A percentile compares a stretch with the other conserved stretches of the same genome.
These are phyloP conservation scores for Erodium maritimum DNA, from an alignment of 345 rosid genomes.

Conservation along the genomic window DNA sequence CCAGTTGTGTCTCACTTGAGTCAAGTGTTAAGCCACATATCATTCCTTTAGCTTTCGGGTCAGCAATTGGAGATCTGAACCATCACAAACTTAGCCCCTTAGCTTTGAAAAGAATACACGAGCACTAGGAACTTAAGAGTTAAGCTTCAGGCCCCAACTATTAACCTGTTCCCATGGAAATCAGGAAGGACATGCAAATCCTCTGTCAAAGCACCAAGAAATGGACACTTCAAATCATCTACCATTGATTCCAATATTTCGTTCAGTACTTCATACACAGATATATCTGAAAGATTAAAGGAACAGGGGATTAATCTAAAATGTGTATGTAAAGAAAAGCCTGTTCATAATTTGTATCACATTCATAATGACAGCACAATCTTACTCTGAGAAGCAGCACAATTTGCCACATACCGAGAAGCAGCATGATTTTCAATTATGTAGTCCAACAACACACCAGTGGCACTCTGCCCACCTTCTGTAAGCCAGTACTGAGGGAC, in stretches of 20 bases:
- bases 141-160: not conserved
- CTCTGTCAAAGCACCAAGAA: constrained; percentile 75
- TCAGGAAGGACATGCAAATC: constrained; percentile 73
- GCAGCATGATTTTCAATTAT: constrained; percentile 80
- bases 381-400: constrained; percentile 81
- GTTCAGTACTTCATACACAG: constrained; percentile 66
- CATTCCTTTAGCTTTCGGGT: constrained; percentile 78
- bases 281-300: constrained; percentile 42
- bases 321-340: not conserved
- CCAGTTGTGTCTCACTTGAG: constrained; percentile 70
- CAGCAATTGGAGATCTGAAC: constrained; percentile 84
- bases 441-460: constrained; percentile 85
- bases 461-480: constrained; percentile 98
- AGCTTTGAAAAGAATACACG: too few relatives aligned
- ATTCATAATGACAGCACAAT: not conserved
- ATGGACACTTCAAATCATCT: constrained; percentile 48
- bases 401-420: constrained; percentile 77
- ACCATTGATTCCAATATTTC: constrained; percentile 41
- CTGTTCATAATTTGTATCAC: too few relatives aligned
- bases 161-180: constrained; percentile 89
- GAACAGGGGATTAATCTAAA: too few relatives aligned
- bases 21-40: constrained; percentile 78
- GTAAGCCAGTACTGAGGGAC: constrained; percentile 93
- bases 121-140: too few relatives aligned
- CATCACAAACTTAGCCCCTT: constrained; percentile 8